These are phyloP conservation scores for Lipomyces sp. DNA, from an alignment of 805 yeast genomes.

Conservation along the genomic window DNA sequence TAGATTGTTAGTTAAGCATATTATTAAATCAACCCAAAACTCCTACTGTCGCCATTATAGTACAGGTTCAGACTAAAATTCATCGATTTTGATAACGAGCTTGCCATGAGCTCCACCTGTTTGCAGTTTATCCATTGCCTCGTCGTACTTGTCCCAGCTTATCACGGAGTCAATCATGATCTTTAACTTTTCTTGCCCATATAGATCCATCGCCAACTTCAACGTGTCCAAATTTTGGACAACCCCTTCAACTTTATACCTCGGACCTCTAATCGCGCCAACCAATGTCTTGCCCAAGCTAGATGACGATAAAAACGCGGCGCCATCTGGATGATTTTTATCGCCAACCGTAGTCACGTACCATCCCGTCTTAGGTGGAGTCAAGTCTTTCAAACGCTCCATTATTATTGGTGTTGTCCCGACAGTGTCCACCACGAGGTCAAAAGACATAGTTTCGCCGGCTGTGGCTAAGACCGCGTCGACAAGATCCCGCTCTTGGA, in stretches of 20 bases:
- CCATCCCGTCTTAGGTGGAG: constrained; percentile 52
- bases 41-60: not conserved
- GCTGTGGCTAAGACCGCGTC: constrained; percentile 38
- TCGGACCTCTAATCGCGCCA: constrained; percentile 43
- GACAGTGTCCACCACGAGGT: constrained; percentile 66
- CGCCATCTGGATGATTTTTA: constrained; percentile 47
- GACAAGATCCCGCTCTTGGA: constrained; percentile 43
- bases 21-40: not conserved
- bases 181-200: constrained; percentile 53
- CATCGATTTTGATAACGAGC: constrained; percentile 52
- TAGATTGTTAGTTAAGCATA: not conserved
- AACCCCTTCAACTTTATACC: constrained; percentile 39
- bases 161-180: constrained; percentile 61
- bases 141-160: constrained; percentile 54
- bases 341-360: constrained; percentile 67
- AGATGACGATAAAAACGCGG: constrained; percentile 16
- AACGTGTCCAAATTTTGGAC: constrained; percentile 47
- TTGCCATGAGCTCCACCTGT: constrained; percentile 67
- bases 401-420: constrained; percentile 62
- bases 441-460: constrained; percentile 52
- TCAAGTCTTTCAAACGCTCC: constrained; percentile 52
- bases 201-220: constrained; percentile 51
- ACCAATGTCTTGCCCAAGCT: constrained; percentile 39
- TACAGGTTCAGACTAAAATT: constrained; percentile 17
- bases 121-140: constrained; percentile 57